phyloP scores from a whole-genome alignment of 176 grass and related monocot genomes.

The Triticum timopheevii region DNA sequence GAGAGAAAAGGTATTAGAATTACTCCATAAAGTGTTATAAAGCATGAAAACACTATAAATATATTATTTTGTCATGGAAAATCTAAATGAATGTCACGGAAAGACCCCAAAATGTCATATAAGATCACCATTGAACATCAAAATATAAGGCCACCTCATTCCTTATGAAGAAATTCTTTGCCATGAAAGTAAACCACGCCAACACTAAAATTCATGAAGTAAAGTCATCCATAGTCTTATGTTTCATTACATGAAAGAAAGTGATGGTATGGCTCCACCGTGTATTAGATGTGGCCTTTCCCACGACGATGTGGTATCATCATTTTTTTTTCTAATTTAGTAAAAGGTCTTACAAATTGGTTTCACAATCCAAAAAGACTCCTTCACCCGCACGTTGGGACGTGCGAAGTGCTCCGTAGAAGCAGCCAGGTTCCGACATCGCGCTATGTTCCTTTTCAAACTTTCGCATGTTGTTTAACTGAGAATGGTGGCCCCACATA shows the following conservation, averaged over 20 bases:
- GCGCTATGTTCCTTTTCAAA: too few species aligned
- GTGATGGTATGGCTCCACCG: neutral
- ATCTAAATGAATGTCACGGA: neutral
- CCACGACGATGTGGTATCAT: neutral
- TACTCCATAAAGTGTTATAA: too few species aligned
- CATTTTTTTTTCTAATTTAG: neutral
- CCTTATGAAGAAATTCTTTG: neutral
- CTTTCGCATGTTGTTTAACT: too few species aligned
- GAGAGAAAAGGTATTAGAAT: too few species aligned
- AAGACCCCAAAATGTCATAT: neutral
- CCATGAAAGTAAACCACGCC: neutral
- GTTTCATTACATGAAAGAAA: neutral
- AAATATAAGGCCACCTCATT: neutral
- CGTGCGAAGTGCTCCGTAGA: too few species aligned
- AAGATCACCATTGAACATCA: neutral
- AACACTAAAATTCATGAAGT: neutral
- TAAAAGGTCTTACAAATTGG: neutral
- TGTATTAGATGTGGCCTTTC: neutral
- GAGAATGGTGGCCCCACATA: too few species aligned
- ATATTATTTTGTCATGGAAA: neutral
- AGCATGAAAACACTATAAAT: too few species aligned
- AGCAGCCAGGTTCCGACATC: too few species aligned
- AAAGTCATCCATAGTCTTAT: neutral
- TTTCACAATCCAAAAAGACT: too few species aligned
- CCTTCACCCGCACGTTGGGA: too few species aligned